Conservation (phyloP, 73 alveolate species). For the Paramecium primaurelia region DNA sequence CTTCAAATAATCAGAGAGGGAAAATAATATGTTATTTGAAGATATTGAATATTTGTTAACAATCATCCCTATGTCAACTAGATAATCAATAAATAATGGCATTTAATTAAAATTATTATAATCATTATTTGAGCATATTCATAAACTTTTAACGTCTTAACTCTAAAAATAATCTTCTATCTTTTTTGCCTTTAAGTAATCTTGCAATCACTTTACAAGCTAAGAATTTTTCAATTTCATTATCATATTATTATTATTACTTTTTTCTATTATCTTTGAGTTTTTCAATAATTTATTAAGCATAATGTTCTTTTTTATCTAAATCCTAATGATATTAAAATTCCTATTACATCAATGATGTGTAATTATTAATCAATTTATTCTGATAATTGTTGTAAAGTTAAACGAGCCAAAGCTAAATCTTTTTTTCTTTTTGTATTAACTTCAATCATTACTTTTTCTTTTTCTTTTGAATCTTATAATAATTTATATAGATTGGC, state of each 20-base stretch:
- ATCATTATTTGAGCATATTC: background rate
- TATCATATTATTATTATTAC: background rate
- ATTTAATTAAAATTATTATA: background rate
- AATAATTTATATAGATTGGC: background rate
- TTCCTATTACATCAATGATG: conserved; percentile 3
- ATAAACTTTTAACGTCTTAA: background rate
- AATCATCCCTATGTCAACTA: background rate
- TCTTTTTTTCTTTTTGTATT: background rate
- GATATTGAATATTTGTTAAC: background rate
- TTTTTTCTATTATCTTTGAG: background rate
- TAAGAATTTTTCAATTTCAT: background rate
- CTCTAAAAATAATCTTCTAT: background rate
- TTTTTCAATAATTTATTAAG: background rate
- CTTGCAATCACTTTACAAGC: conserved; percentile 35
- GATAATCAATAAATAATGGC: conserved; percentile 13
- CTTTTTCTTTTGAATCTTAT: background rate
- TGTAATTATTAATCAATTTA: background rate
- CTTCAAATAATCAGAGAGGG: conserved; percentile 34
- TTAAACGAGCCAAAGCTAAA: background rate
- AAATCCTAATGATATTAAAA: background rate
- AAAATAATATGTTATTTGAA: background rate
- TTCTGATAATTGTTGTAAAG: background rate
- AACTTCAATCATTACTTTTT: background rate
- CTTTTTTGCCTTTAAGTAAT: background rate
- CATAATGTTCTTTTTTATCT: conserved; percentile 1